Base-by-base conservation (phyloP, 1,284 basidiomycete species). In the Takashimella koratensis region DNA sequence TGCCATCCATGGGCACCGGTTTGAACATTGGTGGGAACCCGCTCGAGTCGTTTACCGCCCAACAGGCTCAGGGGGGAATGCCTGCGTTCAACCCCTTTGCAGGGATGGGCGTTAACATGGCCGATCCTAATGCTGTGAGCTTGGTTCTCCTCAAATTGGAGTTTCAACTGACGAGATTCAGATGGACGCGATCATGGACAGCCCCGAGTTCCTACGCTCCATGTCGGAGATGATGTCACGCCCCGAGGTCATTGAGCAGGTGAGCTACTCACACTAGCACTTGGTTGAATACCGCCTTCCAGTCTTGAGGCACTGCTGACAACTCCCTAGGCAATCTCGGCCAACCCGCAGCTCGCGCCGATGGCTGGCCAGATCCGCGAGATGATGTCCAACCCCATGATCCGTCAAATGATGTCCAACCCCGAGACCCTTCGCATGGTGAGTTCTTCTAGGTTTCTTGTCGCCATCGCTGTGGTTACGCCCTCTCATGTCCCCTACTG, bases 61-160 rank as follows among this genome's bases (percentile, higher is more conserved):
- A 36, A 36, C 30, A 36, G 8, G 30, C 16, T 50, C 10, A 12
- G 16, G 46, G 73, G 72, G 72, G 72, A 5, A 51, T 74, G 45
- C 71, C 65, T 0, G 87, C 86, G 3, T 80, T 92, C 68, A 94
- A 95, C 66, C 91, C 92, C 0, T 95, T 96, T 64, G 81, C 86
- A 1, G 86, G 86, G 3, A 84, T 93, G 82, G 74, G 74, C 16
- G 87, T 90, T 8, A 96, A 96, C 69, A 79, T 83, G 4, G 87
- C 87, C 63, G 91, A 93, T 68, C 91, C 90, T 1, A 94, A 95
- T 70, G 88, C 93, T 83, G 88, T 90, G 59, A 63, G 82, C 19
- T 12, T 6, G 8, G 13, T 5, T n/a, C n/a, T n/a, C n/a, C n/a
- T n/a, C n/a, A n/a, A n/a, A n/a, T n/a, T n/a, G n/a, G n/a, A n/a